Evolutionary conservation across 345 rosid genomes (phyloP), one percentile per base, ranked within the genome.

Genomic region (Reutealis trisperma): DNA sequence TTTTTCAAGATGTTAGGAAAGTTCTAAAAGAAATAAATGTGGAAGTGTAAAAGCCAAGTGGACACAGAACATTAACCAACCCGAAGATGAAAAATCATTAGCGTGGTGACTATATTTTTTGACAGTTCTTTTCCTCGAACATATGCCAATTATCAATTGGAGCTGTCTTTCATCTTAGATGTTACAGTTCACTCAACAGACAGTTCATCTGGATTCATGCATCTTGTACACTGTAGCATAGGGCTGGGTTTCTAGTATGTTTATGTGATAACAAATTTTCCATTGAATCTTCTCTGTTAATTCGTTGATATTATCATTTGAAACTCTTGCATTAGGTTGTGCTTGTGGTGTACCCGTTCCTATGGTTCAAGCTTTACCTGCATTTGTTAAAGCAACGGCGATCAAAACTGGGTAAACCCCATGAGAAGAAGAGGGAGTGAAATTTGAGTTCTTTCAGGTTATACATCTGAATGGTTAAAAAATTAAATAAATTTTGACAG

Each of bases 301-400:
- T 14, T 12, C 44, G 54, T 55, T 49, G 22, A n/a, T 37, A 49
- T 49, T 22, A 64, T 25, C 27, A 68, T 70, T 57, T 51, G 44
- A 42, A 57, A 21, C 77, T 70, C 45, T 25, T 76, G 74, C 19
- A 44, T 19, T 89, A 93, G 98, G 94, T 68, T 76, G 12, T 86
- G 41, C 89, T 95, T 77, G 62, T 89, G 67, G 41, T 83, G 65
- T 95, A 93, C 67, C 99, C 98, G 10, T 86, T 95, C 80, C 86
- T 86, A 63, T 91, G 93, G 94, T 73, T 91, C 76, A 93, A 86
- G 70, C 94, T 93, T 61, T 93, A 92, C 86, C 79, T 85, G 67
- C 89, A 92, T 81, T 75, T 95, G 81, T 80, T 90, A 79, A 93
- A 86, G 84, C 99, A 93, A 73, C 83, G 98, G 34, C 83, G 69